phyloP scores from a whole-genome alignment of 2,329 filamentous ascomycete species.

The Pseudogymnoascus sp. region DNA sequence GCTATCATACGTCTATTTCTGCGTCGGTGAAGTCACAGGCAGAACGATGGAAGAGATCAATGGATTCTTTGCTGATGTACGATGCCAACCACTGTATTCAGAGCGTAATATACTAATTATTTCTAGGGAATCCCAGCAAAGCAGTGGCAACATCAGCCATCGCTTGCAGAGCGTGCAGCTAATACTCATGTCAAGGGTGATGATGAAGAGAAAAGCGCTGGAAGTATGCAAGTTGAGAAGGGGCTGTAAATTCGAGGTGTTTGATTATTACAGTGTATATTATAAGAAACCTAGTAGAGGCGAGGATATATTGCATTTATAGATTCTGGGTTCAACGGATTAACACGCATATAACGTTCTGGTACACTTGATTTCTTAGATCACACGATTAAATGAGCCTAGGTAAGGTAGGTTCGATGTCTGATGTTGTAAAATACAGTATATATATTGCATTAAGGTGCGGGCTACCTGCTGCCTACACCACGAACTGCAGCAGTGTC shows the following conservation, averaged over 20 bases:
- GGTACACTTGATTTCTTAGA: neutral
- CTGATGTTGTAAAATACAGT: neutral
- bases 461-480: slow-evolving; percentile 16
- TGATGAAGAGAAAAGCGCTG: neutral
- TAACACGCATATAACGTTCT: neutral
- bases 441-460: neutral
- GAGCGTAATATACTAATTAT: neutral
- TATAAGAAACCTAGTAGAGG: neutral
- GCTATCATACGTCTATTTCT: slow-evolving; percentile 33
- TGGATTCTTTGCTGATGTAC: slow-evolving; percentile 32
- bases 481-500: slow-evolving; percentile 47
- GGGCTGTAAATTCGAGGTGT: neutral
- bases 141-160: neutral
- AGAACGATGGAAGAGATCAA: slow-evolving; percentile 33
- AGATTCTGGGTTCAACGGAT: neutral
- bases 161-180: neutral
- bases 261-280: neutral
- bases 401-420: neutral
- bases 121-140: neutral
- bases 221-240: neutral
- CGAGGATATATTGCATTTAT: neutral
- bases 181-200: neutral
- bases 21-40: slow-evolving; percentile 34
- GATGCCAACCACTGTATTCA: neutral
- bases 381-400: neutral